Evolutionary conservation across 192 early-diverging fungal species (phyloP).

Genomic region (Phycomyces nitens): DNA sequence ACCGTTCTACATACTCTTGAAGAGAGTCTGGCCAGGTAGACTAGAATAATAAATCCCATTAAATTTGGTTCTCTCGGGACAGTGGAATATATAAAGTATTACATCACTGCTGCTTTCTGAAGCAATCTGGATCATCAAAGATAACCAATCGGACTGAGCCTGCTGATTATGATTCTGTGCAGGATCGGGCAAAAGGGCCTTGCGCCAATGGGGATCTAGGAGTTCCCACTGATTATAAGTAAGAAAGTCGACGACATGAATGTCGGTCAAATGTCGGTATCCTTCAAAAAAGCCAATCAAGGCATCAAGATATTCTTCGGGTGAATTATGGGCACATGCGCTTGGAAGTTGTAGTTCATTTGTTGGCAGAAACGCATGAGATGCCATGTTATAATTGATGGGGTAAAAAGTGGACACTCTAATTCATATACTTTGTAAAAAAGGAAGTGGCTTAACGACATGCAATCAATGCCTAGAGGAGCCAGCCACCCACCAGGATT

Average conservation of each 20-base stretch:
- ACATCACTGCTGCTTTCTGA: slow-evolving; percentile 7
- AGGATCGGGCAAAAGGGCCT: slow-evolving; percentile 29
- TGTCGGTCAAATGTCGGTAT: slow-evolving; percentile 12
- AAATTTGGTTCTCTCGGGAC: slow-evolving; percentile 36
- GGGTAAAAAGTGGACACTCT: too few species aligned
- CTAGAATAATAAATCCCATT: slow-evolving; percentile 20
- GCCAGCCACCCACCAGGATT: not conserved
- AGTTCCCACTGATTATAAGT: slow-evolving; percentile 45
- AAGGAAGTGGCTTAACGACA: not conserved
- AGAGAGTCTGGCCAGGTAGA: slow-evolving; percentile 8
- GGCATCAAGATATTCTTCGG: slow-evolving; percentile 12
- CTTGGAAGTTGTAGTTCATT: not conserved
- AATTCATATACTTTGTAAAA: not conserved
- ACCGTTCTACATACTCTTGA: slow-evolving; percentile 6
- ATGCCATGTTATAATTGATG: not conserved
- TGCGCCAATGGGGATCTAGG: slow-evolving; percentile 41
- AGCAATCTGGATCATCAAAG: slow-evolving; percentile 13
- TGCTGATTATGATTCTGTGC: too few species aligned
- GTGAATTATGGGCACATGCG: slow-evolving; percentile 1
- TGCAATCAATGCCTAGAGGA: not conserved
- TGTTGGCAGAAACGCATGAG: not conserved
- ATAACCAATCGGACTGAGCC: slow-evolving; percentile 6
- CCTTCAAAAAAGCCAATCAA: slow-evolving; percentile 16
- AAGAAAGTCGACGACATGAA: slow-evolving; percentile 49
- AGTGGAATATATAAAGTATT: slow-evolving; percentile 7